Conservation (phyloP, 2,329 filamentous ascomycete species). For the Fusarium tricinctum region DNA sequence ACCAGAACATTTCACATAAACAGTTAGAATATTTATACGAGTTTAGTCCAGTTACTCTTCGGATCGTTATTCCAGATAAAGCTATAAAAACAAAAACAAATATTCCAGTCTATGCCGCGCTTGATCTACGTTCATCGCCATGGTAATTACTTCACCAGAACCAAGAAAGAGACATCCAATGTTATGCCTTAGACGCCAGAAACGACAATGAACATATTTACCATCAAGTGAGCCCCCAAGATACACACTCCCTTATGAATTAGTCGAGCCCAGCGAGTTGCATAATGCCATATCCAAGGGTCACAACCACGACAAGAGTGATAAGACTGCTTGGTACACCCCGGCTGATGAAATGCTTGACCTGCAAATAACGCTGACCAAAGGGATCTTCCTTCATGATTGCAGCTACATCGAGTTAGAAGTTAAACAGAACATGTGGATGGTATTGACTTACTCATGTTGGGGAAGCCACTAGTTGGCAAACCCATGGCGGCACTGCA, state of each 20-base stretch:
- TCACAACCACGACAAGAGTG: slow-evolving; percentile 84
- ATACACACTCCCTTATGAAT: not conserved
- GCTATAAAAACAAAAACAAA: not conserved
- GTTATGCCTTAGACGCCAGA: slow-evolving; percentile 3
- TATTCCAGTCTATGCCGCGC: slow-evolving; percentile 35
- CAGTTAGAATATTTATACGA: not conserved
- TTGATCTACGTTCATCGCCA: slow-evolving; percentile 27
- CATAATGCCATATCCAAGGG: slow-evolving; percentile 93
- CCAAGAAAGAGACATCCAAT: slow-evolving; percentile 13
- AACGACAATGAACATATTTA: not conserved
- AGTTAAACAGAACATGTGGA: not conserved
- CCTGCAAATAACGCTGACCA: slow-evolving; percentile 89
- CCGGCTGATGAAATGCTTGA: slow-evolving; percentile 95
- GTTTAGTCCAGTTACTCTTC: not conserved
- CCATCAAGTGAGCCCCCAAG: not conserved
- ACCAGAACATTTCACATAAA: not conserved
- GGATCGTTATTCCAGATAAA: not conserved
- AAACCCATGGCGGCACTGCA: slow-evolving; percentile 96
- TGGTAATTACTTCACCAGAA: not conserved
- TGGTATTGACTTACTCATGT: slow-evolving; percentile 86
- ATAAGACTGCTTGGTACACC: slow-evolving; percentile 90
- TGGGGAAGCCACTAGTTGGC: slow-evolving; percentile 96
- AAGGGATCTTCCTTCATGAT: slow-evolving; percentile 99
- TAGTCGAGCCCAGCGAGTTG: slow-evolving; percentile 74
- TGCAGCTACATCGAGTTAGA: slow-evolving; percentile 72